Evolutionary conservation across 805 yeast species (phyloP), one percentile per base, ranked within the genome.

Genomic region (Teunomyces barrocoloradensis): DNA sequence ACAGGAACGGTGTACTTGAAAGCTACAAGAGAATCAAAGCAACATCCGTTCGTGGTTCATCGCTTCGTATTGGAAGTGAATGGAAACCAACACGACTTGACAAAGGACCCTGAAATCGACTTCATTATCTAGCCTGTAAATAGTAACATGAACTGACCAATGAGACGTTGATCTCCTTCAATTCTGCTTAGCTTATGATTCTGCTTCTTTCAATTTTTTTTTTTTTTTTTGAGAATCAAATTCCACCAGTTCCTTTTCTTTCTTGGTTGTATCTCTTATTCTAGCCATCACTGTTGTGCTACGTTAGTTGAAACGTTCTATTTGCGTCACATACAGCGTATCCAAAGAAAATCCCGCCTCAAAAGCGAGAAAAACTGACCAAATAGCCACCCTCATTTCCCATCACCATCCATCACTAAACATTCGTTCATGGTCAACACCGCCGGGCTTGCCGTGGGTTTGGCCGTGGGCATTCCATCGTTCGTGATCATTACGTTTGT

Each of bases 11-110:
- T 78, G 52, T 79, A 81, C 36, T 78, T 94, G 63, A 77, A 79
- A 49, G 96, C 96, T n/a, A 77, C 78, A 47, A 79, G 92, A 64
- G 80, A 78, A 34, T 74, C 80, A 44, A 77, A 79, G 53, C 69
- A 72, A 40, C 81, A 80, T 42, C 76, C 74, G 6, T 72, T 73
- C 49, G 61, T 64, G 18, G 61, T 73, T 21, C 63, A 68, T 38
- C 63, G 61, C 30, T 68, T 69, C 56, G 48, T 54, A 13, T 61
- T 73, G 54, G 60, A 50, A 32, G 56, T 61, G 23, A 42, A 49
- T 11, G 57, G 55, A 3, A 42, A 37, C 12, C 50, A 44, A 12
- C 43, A 61, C 23, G 68, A 70, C 48, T 66, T 70, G 56, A 57
- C 56, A 43, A 50, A 52, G 41, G 70, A 66, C 48, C 56, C 64